phyloP scores from a whole-genome alignment of 2,329 filamentous ascomycete genomes.

The Emergomyces africanus region DNA sequence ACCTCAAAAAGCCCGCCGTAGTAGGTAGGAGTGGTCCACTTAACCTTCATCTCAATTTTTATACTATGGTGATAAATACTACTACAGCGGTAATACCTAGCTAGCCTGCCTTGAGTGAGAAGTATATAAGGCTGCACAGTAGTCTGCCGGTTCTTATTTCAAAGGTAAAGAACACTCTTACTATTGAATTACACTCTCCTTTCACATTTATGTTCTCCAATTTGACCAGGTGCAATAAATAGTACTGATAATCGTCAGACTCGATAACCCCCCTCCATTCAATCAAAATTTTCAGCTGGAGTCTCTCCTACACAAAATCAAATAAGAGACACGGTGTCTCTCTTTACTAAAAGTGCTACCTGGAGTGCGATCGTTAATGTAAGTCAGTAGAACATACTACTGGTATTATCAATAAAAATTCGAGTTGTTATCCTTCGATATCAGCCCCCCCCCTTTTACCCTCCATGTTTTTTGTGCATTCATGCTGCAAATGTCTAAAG shows the following conservation, averaged over 20 bases:
- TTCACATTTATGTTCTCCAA: not conserved
- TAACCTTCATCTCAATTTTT: not conserved
- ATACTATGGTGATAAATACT: no score
- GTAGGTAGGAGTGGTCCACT: no score
- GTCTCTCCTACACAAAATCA: not conserved
- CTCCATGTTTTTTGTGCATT: not conserved
- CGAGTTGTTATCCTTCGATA: not conserved
- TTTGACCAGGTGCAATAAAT: no score
- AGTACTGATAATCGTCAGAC: not conserved
- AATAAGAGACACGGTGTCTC: not conserved
- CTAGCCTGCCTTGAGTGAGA: not conserved
- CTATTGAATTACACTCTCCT: not conserved
- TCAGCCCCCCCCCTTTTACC: not conserved
- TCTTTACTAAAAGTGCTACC: not conserved
- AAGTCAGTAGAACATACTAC: not conserved
- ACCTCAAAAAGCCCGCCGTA: no score
- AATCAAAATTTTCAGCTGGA: not conserved
- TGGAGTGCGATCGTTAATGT: not conserved
- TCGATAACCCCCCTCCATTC: not conserved
- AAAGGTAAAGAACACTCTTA: not conserved
- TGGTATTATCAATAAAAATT: not conserved
- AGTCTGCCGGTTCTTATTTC: not conserved
- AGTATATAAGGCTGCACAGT: not conserved
- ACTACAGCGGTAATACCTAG: no score
- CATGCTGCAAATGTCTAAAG: not conserved